phyloP scores from a whole-genome alignment of 2,329 filamentous ascomycete species.

The Epichloe uncinata region DNA sequence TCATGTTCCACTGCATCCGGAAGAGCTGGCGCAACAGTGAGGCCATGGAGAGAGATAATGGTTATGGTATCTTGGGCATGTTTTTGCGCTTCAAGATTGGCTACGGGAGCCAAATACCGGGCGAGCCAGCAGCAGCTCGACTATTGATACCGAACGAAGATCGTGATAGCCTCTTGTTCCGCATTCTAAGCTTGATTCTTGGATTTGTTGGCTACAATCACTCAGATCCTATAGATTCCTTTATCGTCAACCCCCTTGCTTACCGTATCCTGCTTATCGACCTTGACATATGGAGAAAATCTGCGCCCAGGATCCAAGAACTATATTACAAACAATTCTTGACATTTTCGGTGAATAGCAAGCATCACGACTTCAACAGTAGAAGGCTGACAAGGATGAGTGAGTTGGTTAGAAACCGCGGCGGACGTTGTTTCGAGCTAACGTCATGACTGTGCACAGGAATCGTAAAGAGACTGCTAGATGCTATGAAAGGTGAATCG shows the following conservation, averaged over 20 bases:
- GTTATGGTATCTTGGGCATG: constrained; percentile 77
- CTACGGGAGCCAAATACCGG: constrained; percentile 22
- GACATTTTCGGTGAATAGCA: constrained; percentile 78
- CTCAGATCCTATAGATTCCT: constrained; percentile 66
- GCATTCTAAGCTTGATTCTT: constrained; percentile 65
- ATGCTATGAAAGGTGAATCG: constrained; percentile 76
- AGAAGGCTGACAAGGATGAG: constrained; percentile 80
- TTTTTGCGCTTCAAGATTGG: constrained; percentile 75
- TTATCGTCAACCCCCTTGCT: constrained; percentile 90
- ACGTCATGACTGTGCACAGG: constrained; percentile 34
- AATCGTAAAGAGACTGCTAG: constrained; percentile 78
- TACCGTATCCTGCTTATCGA: constrained; percentile 89
- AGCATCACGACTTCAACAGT: constrained; percentile 84
- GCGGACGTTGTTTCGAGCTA: constrained; percentile 4
- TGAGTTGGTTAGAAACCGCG: constrained; percentile 32
- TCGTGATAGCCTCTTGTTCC: constrained; percentile 40
- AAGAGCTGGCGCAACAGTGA: constrained; percentile 97
- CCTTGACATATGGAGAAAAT: constrained; percentile 82
- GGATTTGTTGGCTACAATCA: constrained; percentile 82
- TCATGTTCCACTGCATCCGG: constrained; percentile 73
- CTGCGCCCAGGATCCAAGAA: constrained; percentile 62
- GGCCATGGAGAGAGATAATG: constrained; percentile 92
- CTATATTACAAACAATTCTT: constrained; percentile 90
- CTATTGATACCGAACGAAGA: constrained; percentile 37
- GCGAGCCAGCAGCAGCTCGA: constrained; percentile 21